Base-by-base conservation (phyloP, 495 filamentous ascomycete genomes). In the Pyrenula aspistea region DNA sequence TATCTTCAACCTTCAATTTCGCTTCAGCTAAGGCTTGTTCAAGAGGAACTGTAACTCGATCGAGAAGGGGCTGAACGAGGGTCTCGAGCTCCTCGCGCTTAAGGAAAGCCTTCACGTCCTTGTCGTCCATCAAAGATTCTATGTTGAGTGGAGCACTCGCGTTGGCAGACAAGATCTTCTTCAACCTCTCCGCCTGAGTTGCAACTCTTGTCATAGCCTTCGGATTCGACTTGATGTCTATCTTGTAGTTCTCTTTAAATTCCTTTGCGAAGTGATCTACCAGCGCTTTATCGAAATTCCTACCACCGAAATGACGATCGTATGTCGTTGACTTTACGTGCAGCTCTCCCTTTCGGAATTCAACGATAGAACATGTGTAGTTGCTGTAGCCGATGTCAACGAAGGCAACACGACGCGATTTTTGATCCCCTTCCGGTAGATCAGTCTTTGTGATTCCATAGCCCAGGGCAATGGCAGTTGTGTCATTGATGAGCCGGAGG, bases 151-250 rank as follows among this genome's bases (percentile, higher is more conserved):
- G 94, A 2, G 91, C 93, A 61, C 84, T 80, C 53, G 91, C 84
- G 71, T 97, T 97, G 63, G 93, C 93, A 12, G 94, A 97, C 56
- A 99, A 80, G 55, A 99, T 85, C 82, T 97, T 97, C 89, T 99
- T 99, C 66, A 95, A 68, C 82, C 96, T 97, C 80, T 99, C 93
- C 53, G 89, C 87, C 51, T 87, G 91, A 55, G 89, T 84, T 12
- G 86, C 74, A 63, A 95, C 87, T 66, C 93, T 88, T 57, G 89
- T 79, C 71, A 85, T 80, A 55, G 91, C 93, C 79, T 96, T 96
- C 59, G 82, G 77, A 76, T 97, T 89, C 58, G 81, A 83, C 63
- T 84, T 78, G 76, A 99, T 90, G 69, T 95, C 87, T 59, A 93
- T 84, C 79, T 85, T 89, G 77, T 87, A 91, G 71, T 91, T 88